These are phyloP conservation scores for Vitis hybrid DNA, from an alignment of 177 flowering plant genomes.

Conservation along the genomic window DNA sequence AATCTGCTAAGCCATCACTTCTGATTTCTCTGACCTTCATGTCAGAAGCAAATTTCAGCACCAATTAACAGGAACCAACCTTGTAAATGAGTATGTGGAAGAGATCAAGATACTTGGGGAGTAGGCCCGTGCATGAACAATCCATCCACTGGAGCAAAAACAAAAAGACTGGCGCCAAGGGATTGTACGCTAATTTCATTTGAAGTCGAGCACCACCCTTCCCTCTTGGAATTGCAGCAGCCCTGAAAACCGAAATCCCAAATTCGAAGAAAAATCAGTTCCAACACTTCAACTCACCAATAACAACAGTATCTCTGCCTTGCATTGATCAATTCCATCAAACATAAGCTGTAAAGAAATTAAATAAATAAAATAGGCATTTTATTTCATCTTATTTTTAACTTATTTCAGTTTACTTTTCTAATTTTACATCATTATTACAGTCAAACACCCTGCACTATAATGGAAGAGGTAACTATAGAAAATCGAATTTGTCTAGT, in stretches of 20 bases:
- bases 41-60: background rate
- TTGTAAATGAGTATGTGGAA: constrained; percentile 75
- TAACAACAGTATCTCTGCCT: background rate
- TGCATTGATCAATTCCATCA: background rate
- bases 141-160: constrained; percentile 76
- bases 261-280: constrained; percentile 6
- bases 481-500: too few species aligned
- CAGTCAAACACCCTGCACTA: too few species aligned
- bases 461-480: too few species aligned
- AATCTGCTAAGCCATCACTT: constrained; percentile 5
- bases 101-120: constrained; percentile 64
- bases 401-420: too few species aligned
- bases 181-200: constrained; percentile 76
- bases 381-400: too few species aligned
- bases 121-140: constrained; percentile 61
- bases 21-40: constrained; percentile 2
- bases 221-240: constrained; percentile 73
- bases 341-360: too few species aligned
- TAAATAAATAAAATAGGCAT: too few species aligned
- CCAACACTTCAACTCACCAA: background rate
- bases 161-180: constrained; percentile 67
- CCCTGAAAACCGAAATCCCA: constrained; percentile 45
- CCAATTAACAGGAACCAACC: constrained; percentile 33
- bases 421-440: too few species aligned
- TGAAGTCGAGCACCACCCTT: constrained; percentile 66